Evolutionary conservation across 1,139 yeast species (phyloP).

Genomic region (Blastobotrys aristatus): DNA sequence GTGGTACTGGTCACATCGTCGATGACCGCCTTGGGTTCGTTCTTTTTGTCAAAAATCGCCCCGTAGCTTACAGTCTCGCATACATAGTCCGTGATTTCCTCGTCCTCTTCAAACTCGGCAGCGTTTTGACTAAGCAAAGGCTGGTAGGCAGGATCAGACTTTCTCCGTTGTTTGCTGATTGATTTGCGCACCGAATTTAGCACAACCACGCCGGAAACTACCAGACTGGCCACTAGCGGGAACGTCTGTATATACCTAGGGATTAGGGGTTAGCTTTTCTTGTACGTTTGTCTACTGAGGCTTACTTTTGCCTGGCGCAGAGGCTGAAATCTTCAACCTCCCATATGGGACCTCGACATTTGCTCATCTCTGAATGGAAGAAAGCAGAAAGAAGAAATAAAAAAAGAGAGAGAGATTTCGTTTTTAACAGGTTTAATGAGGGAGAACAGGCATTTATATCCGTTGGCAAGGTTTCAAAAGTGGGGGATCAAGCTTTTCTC

Average conservation of each 20-base stretch:
- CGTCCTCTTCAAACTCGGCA: constrained; percentile 16
- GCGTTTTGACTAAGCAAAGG: constrained; percentile 18
- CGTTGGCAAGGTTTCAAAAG: too few relatives aligned
- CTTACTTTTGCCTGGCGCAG: constrained; percentile 29
- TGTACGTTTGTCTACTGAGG: too few relatives aligned
- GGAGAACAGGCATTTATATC: too few relatives aligned
- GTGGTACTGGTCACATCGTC: neutral
- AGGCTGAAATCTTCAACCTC: constrained; percentile 26
- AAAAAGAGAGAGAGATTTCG: neutral
- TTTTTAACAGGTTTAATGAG: too few relatives aligned
- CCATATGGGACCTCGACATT: constrained; percentile 26
- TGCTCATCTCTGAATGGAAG: neutral
- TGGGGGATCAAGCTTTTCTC: too few relatives aligned
- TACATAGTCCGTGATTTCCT: constrained; percentile 11
- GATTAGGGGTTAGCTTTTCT: too few relatives aligned
- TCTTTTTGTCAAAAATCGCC: constrained; percentile 13
- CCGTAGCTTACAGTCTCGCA: constrained; percentile 18
- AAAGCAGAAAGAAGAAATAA: neutral
- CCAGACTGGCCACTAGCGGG: constrained; percentile 19
- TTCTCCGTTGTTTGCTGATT: constrained; percentile 4
- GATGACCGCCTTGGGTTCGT: neutral
- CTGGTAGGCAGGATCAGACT: constrained; percentile 21
- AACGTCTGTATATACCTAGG: constrained; percentile 23
- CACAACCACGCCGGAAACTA: constrained; percentile 19
- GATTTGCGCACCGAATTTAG: constrained; percentile 19